Evolutionary conservation across 1,139 yeast species (phyloP).

Genomic region (Pneumocystis jirovecii): DNA sequence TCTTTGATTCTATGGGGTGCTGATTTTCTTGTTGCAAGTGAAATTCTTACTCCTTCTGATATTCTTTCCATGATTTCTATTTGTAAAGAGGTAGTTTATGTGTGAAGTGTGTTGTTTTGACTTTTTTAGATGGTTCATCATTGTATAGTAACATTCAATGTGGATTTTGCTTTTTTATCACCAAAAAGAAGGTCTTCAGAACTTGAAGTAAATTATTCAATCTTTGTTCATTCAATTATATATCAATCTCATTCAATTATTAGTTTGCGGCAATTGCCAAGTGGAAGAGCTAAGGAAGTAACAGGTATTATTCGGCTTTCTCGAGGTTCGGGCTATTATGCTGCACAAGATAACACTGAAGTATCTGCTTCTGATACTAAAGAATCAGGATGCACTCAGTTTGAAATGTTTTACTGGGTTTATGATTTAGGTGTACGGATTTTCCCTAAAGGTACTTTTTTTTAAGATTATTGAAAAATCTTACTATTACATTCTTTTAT

Average conservation of each 20-base stretch:
- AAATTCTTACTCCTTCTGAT: slow-evolving; percentile 2
- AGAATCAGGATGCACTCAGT: slow-evolving; percentile 7
- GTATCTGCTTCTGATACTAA: background rate
- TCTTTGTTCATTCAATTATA: slow-evolving; percentile 1
- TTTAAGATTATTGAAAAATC: background rate
- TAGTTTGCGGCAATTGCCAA: slow-evolving; percentile 11
- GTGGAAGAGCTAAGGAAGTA: slow-evolving; percentile 14
- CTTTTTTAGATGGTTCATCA: background rate
- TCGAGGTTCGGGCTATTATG: slow-evolving; percentile 6
- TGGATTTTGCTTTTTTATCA: background rate
- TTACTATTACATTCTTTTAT: background rate
- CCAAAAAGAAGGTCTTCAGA: background rate
- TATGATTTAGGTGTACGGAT: slow-evolving; percentile 9
- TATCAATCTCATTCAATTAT: slow-evolving; percentile 10
- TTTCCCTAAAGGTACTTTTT: slow-evolving; percentile 9
- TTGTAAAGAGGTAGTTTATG: background rate
- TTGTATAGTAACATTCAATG: background rate
- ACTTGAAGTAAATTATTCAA: background rate
- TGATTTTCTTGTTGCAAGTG: slow-evolving; percentile 11
- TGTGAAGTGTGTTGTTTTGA: background rate
- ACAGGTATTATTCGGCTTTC: slow-evolving; percentile 12
- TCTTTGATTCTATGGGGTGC: slow-evolving; percentile 1
- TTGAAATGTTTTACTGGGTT: slow-evolving; percentile 12
- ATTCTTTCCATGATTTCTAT: background rate
- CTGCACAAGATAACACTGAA: slow-evolving; percentile 5